phyloP scores from a whole-genome alignment of 345 rosid species.

The Fremontodendron californicum region DNA sequence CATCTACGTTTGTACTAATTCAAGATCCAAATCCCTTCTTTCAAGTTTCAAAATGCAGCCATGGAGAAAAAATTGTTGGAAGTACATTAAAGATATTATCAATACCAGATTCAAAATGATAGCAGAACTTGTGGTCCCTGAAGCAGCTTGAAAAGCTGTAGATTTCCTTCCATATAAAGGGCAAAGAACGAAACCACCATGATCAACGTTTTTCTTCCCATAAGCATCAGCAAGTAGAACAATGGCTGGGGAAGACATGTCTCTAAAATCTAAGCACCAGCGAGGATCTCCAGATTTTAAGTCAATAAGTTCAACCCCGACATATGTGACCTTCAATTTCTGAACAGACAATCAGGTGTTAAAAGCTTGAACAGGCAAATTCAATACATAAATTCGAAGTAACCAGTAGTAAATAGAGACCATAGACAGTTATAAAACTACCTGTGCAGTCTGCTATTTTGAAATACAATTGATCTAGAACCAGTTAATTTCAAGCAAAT shows the following conservation, averaged over 20 bases:
- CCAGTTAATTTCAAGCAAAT: background rate
- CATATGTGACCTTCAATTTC: constrained; percentile 87
- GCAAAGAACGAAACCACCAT: constrained; percentile 81
- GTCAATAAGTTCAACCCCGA: constrained; percentile 80
- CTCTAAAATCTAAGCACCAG: constrained; percentile 99
- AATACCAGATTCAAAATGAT: constrained; percentile 75
- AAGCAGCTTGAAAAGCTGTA: constrained; percentile 93
- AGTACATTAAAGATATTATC: background rate
- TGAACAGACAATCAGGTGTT: constrained; percentile 26
- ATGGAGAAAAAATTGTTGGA: background rate
- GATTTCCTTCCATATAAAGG: constrained; percentile 94
- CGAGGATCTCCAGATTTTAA: constrained; percentile 70
- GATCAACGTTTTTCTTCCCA: constrained; percentile 57
- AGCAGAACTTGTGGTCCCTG: constrained; percentile 85
- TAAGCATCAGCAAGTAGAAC: constrained; percentile 67
- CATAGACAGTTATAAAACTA: background rate
- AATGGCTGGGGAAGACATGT: constrained; percentile 86
- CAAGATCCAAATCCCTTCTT: background rate
- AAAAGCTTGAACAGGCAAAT: background rate
- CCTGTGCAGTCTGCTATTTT: background rate
- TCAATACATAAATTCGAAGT: background rate
- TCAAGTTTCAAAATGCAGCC: background rate
- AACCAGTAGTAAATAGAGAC: background rate
- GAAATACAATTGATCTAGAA: background rate
- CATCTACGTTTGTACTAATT: background rate